Evolutionary conservation across 2,329 filamentous ascomycete genomes (phyloP).

Genomic region (Aspergillus costaricaensis): DNA sequence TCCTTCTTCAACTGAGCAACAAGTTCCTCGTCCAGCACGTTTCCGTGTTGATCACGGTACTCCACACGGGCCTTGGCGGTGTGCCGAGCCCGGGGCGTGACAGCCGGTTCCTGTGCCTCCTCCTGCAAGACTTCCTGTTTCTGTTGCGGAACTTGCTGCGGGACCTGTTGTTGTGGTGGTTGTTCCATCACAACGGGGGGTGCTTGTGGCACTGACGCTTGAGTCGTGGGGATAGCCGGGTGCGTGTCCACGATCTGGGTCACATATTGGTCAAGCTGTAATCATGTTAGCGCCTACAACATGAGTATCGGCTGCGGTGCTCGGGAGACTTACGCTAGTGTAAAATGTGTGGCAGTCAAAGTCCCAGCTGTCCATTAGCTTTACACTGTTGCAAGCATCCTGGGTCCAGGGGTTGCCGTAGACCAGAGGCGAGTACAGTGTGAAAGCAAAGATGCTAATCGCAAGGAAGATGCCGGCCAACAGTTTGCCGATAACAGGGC

Average conservation of each 20-base stretch:
- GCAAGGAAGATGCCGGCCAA: conserved; percentile 73
- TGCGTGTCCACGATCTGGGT: conserved; percentile 30
- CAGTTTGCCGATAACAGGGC: conserved; percentile 72
- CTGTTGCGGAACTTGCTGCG: conserved; percentile 26
- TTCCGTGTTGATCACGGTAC: conserved; percentile 93
- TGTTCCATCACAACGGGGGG: conserved; percentile 11
- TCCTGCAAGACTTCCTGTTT: conserved; percentile 23
- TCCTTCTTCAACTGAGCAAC: conserved; percentile 70
- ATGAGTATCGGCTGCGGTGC: conserved; percentile 32
- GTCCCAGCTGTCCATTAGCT: conserved; percentile 88
- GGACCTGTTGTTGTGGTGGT: conserved; percentile 14
- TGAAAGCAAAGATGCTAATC: conserved; percentile 73
- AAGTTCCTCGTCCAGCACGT: conserved; percentile 79
- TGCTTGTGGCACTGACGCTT: conserved; percentile 15
- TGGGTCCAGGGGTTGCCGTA: conserved; percentile 97
- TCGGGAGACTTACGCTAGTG: conserved; percentile 70
- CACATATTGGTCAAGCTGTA: conserved; percentile 43
- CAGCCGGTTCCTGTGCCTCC: conserved; percentile 28
- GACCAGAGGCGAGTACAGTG: conserved; percentile 81
- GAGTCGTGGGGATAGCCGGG: conserved; percentile 28
- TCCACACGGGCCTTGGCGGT: conserved; percentile 79
- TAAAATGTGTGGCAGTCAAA: conserved; percentile 97
- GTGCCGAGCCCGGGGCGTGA: conserved; percentile 37
- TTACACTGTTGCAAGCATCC: conserved; percentile 79
- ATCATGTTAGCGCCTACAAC: conserved; percentile 29